Evolutionary conservation across 2,329 filamentous ascomycete species (phyloP), one percentile per base, ranked within the genome.

Genomic region (Diaporthe helianthi): DNA sequence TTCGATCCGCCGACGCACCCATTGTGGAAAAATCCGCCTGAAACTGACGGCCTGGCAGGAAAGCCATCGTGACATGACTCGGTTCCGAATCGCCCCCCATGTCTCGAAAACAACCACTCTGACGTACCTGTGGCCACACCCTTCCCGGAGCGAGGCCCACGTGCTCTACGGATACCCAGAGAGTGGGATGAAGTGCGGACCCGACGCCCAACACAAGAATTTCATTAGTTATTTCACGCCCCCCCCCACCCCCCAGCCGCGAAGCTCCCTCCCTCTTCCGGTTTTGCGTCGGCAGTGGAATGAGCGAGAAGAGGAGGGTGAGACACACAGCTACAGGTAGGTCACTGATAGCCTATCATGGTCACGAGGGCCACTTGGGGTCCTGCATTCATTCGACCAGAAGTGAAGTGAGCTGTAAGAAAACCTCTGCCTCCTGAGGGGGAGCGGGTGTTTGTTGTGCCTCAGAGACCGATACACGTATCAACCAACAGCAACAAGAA

Each of bases 51-150:
- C 60, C 53, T 38, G 53, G 29, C 36, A 64, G 19, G 47, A 38
- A 58, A 44, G 33, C 44, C 58, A 65, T 54, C 44, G 49, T 54
- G 65, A 68, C 68, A 70, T 67, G 68, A 70, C 68, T 70, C 68
- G 36, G 49, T 44, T 31, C 68, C 68, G 46, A 26, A 17, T 58
- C 33, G 53, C 54, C 19, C 52, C 17, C 54, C 22, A n/a, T 36
- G 31, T 46, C 31, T 47, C 51, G 13, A 33, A n/a, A 49, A 29
- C 52, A 49, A 29, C 54, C 65, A 63, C 61, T 33, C 54, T 67
- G 68, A 70, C 68, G 54, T 70, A 67, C 61, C 26, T 12, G 55
- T 58, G 65, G 51, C 36, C 68, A 60, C 38, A 60, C 51, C 19
- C 52, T 49, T 26, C 51, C 38, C 47, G 38, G 31, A 31, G 15